Percentiles rank a stretch among this genome's conserved stretches.
These are phyloP conservation scores for Heterobasidion irregulare DNA, from an alignment of 1,284 basidiomycete species.

Conservation along the genomic window DNA sequence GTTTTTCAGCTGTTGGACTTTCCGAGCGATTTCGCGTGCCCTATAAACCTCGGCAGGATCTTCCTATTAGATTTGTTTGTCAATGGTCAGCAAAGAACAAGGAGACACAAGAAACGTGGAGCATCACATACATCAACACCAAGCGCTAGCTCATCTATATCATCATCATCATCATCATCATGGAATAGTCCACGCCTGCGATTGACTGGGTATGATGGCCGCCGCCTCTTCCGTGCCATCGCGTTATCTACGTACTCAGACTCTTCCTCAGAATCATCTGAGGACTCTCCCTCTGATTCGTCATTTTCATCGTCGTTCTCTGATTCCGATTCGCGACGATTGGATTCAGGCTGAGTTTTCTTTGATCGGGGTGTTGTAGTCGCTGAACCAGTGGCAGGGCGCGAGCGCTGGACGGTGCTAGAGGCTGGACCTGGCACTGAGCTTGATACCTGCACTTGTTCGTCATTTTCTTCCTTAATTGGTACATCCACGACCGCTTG, in stretches of 20 bases:
- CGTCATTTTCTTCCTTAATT: conserved; percentile 9
- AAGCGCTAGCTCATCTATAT: conserved; percentile 50
- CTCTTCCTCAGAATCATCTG: neutral
- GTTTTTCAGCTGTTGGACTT: conserved; percentile 4
- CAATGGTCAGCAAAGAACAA: neutral
- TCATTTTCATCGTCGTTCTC: conserved; percentile 5
- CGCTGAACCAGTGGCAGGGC: too few species aligned
- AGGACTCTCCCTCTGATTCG: conserved; percentile 6
- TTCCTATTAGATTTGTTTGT: conserved; percentile 2
- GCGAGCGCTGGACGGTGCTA: neutral
- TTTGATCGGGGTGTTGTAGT: neutral
- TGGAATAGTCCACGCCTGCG: neutral
- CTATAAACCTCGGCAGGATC: conserved; percentile 5
- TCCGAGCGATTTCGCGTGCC: neutral
- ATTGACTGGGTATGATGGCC: neutral
- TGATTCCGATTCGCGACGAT: neutral
- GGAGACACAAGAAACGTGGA: neutral
- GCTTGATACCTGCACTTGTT: neutral
- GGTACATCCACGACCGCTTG: conserved; percentile 12
- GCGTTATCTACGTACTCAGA: neutral
- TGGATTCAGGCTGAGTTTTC: neutral
- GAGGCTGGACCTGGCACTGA: neutral
- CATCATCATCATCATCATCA: conserved; percentile 21
- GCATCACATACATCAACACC: conserved; percentile 34
- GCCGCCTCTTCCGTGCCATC: neutral